Evolutionary conservation across 2,329 filamentous ascomycete species (phyloP).

Genomic region (Microdochium trichocladiopsis): DNA sequence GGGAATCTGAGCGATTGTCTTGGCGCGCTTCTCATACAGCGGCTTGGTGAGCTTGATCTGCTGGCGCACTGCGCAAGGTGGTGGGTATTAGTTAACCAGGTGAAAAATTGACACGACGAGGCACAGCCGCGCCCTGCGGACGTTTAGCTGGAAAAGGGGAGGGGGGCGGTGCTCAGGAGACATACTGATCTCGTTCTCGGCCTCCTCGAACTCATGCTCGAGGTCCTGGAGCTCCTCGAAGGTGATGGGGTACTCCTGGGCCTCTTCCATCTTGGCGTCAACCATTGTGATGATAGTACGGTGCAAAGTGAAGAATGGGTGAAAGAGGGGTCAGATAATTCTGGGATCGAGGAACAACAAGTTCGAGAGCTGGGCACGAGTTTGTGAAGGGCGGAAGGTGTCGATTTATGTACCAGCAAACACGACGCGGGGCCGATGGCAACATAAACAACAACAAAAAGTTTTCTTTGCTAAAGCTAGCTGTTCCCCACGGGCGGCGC

Average conservation of each 20-base stretch:
- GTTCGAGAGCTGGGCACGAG: not conserved
- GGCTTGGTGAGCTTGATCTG: constrained; percentile 61
- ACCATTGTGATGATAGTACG: not conserved
- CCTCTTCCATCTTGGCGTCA: constrained; percentile 14
- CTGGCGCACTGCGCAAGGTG: constrained; percentile 53
- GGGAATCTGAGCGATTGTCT: constrained; percentile 64
- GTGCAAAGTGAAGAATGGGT: not conserved
- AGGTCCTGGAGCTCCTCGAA: constrained; percentile 75
- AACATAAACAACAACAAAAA: not conserved
- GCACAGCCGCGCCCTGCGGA: no score
- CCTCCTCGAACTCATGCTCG: constrained; percentile 77
- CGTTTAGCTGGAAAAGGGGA: no score
- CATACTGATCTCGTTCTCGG: constrained; percentile 77
- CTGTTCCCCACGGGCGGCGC: not conserved
- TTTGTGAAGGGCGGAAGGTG: not conserved
- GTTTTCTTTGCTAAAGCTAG: not conserved
- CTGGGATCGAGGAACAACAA: not conserved
- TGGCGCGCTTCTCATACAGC: constrained; percentile 70
- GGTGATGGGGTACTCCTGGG: constrained; percentile 39
- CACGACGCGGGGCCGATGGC: not conserved
- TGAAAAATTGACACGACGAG: not conserved
- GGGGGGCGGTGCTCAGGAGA: no score
- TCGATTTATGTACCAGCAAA: not conserved
- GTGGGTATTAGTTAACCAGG: constrained; percentile 4
- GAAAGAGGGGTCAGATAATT: not conserved